Conservation (phyloP, 2,329 filamentous ascomycete species). For the Penicillium sp. region DNA sequence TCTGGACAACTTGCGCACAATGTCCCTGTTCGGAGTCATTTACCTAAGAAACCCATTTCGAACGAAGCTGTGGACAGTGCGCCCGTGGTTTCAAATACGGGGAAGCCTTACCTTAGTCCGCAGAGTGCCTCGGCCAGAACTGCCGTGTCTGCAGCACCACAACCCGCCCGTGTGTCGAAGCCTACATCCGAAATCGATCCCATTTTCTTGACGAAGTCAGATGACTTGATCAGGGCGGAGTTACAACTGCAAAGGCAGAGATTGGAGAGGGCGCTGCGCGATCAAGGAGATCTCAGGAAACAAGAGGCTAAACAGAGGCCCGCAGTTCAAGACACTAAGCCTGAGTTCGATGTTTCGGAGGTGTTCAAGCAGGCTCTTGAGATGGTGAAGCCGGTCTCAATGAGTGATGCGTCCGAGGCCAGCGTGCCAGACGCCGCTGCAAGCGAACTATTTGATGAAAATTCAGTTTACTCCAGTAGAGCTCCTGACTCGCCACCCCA, state of each 20-base stretch:
- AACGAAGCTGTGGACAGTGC: constrained; percentile 13
- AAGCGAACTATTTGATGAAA: constrained; percentile 84
- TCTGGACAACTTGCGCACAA: constrained; percentile 34
- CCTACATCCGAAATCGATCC: constrained; percentile 70
- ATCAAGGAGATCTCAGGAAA: constrained; percentile 68
- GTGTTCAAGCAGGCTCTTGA: constrained; percentile 68
- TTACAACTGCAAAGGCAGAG: constrained; percentile 73
- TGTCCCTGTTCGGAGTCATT: constrained; percentile 30
- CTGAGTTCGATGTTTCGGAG: constrained; percentile 67
- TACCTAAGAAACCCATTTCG: constrained; percentile 20
- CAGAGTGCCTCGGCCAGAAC: constrained; percentile 21
- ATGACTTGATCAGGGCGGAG: constrained; percentile 77
- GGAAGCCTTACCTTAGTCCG: constrained; percentile 20
- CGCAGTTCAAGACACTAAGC: constrained; percentile 50
- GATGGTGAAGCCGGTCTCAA: constrained; percentile 66
- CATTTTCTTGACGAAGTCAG: constrained; percentile 79
- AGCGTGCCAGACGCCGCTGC: constrained; percentile 58
- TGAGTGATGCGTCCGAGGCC: constrained; percentile 50
- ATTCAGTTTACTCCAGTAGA: constrained; percentile 94
- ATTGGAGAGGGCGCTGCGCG: constrained; percentile 71
- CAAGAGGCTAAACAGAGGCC: constrained; percentile 49
- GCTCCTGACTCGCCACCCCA: constrained; percentile 67
- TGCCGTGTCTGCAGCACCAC: constrained; percentile 26
- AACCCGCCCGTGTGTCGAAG: constrained; percentile 42
- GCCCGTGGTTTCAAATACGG: constrained; percentile 1